Conservation (phyloP, 2,329 filamentous ascomycete genomes). For the Didymella pomorum region DNA sequence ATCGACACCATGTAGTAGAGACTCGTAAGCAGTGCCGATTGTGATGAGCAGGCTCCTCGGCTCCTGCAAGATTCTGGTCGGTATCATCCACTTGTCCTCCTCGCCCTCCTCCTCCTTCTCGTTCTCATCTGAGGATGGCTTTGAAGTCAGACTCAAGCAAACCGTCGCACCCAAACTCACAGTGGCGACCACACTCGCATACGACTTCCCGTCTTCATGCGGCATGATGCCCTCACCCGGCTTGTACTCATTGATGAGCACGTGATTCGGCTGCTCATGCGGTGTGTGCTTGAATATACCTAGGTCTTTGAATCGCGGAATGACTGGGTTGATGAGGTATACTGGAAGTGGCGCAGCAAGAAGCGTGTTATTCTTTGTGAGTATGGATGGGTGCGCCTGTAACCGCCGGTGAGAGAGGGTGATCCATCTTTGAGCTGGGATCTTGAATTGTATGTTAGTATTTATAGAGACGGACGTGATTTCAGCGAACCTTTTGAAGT, state of each 20-base stretch:
- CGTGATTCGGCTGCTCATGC: conserved; percentile 83
- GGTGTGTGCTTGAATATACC: conserved; percentile 69
- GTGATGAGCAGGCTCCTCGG: conserved; percentile 81
- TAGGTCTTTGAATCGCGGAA: conserved; percentile 62
- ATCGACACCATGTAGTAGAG: conserved; percentile 78
- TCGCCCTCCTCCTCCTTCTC: background rate
- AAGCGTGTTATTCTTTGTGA: conserved; percentile 75
- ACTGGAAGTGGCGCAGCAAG: conserved; percentile 75
- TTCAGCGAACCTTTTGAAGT: conserved; percentile 68
- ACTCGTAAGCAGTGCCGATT: conserved; percentile 70
- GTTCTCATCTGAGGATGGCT: conserved; percentile 26
- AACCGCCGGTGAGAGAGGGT: conserved; percentile 86
- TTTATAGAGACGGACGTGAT: accelerated
- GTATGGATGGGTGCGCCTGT: conserved; percentile 86
- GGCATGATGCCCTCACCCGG: conserved; percentile 95
- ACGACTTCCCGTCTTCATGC: conserved; percentile 91
- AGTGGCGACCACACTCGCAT: conserved; percentile 87
- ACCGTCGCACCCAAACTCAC: conserved; percentile 82
- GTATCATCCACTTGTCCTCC: conserved; percentile 11
- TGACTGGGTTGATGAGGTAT: conserved; percentile 77
- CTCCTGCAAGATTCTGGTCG: conserved; percentile 76
- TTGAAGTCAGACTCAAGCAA: conserved; percentile 75
- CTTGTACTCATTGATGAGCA: conserved; percentile 90
- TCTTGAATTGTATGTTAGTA: conserved; percentile 37
- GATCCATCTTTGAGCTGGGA: conserved; percentile 73